These are phyloP conservation scores for Erysimum cheiri DNA, from an alignment of 441 rosid species.

Conservation along the genomic window DNA sequence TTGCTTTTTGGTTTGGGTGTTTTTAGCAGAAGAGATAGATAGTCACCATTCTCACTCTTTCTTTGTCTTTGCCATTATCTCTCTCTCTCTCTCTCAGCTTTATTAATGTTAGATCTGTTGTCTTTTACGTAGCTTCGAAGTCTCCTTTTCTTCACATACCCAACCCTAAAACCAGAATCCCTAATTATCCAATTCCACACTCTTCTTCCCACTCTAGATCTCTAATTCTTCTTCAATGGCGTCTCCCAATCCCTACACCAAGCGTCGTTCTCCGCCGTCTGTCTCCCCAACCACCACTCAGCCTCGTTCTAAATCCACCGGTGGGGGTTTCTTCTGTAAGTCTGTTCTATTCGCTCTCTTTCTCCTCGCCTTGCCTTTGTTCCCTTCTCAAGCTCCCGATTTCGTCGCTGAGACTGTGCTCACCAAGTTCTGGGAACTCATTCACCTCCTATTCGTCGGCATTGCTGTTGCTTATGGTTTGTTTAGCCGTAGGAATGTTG, in stretches of 20 bases:
- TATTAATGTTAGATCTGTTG: constrained; percentile 25
- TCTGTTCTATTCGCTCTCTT: constrained; percentile 54
- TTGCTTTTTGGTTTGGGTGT: constrained; percentile 5
- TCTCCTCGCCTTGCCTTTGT: constrained; percentile 69
- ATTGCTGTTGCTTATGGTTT: constrained; percentile 83
- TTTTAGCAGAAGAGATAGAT: constrained; percentile 29
- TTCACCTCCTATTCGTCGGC: constrained; percentile 72
- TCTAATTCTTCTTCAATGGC: constrained; percentile 54
- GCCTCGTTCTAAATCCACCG: constrained; percentile 22
- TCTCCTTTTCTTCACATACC: constrained; percentile 54
- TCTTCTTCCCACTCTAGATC: background rate
- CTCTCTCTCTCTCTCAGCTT: constrained; percentile 29
- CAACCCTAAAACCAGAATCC: background rate
- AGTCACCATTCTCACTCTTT: background rate
- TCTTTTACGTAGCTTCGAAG: constrained; percentile 71
- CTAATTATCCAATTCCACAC: constrained; percentile 21
- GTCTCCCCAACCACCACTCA: constrained; percentile 27
- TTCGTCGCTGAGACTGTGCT: constrained; percentile 56
- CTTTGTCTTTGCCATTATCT: constrained; percentile 6
- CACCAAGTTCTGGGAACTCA: constrained; percentile 74
- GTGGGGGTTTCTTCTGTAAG: constrained; percentile 55
- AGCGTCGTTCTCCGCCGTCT: constrained; percentile 38
- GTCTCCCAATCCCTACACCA: constrained; percentile 46
- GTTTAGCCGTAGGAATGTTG: constrained; percentile 68
- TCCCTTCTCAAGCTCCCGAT: constrained; percentile 80